Conservation (phyloP, 1,139 yeast genomes). For the Pichia sp. region DNA sequence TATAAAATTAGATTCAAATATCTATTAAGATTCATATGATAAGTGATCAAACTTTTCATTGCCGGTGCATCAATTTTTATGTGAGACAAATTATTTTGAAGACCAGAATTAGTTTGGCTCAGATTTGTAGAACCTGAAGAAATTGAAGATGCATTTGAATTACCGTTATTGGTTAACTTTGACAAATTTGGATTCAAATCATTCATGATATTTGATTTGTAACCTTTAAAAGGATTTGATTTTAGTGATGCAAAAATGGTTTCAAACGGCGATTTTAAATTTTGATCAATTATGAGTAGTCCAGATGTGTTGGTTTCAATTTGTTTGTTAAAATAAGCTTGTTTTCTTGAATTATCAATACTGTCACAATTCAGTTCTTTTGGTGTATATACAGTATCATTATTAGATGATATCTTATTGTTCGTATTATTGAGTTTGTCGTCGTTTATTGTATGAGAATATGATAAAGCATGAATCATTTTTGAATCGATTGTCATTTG, state of each 20-base stretch:
- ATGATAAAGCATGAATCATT: not conserved
- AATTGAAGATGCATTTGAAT: constrained; percentile 1
- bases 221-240: constrained; percentile 26
- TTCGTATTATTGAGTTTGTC: not conserved
- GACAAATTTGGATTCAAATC: not conserved
- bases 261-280: constrained; percentile 23
- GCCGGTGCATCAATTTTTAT: constrained; percentile 1
- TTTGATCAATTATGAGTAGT: constrained; percentile 21
- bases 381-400: not conserved
- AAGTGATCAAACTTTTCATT: constrained; percentile 22
- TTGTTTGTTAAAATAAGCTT: constrained; percentile 1
- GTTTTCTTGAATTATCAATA: not conserved
- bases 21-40: constrained; percentile 31
- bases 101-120: not conserved
- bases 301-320: constrained; percentile 20
- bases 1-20: constrained; percentile 29
- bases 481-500: constrained; percentile 1
- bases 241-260: constrained; percentile 19
- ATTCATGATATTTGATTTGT: constrained; percentile 11
- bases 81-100: not conserved
- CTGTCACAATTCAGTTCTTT: not conserved
- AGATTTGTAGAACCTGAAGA: not conserved
- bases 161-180: not conserved
- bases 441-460: not conserved
- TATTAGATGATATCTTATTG: not conserved